A percentile compares a stretch with the other conserved stretches of the same genome.
These are phyloP conservation scores for Pholiota conissans DNA, from an alignment of 768 basidiomycete species.

Conservation along the genomic window DNA sequence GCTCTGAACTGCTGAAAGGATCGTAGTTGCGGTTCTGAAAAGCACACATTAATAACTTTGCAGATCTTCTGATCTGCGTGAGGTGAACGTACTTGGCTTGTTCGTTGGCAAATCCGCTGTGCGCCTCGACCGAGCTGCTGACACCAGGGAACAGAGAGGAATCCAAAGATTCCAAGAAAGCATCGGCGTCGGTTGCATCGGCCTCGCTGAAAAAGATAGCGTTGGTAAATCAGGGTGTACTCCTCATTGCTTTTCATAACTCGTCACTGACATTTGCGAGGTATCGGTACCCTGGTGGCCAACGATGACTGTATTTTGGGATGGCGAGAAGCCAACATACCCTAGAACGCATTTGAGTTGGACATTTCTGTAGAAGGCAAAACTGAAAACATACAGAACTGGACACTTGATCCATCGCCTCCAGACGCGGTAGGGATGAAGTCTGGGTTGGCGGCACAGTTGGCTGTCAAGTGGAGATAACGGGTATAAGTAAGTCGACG, in stretches of 20 bases:
- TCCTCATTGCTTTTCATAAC: too few species aligned
- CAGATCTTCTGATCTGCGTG: neutral
- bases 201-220: conserved; percentile 30
- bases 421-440: conserved; percentile 47
- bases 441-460: conserved; percentile 38
- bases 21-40: conserved; percentile 37
- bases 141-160: conserved; percentile 47
- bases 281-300: conserved; percentile 43
- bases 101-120: conserved; percentile 43
- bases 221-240: too few species aligned
- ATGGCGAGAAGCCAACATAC: conserved; percentile 35
- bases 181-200: conserved; percentile 36
- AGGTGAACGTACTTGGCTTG: conserved; percentile 35
- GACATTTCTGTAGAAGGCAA: neutral
- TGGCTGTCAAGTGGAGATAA: conserved; percentile 23
- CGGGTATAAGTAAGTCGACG: neutral
- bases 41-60: neutral
- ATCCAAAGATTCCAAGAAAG: conserved; percentile 31
- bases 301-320: conserved; percentile 38
- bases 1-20: conserved; percentile 40
- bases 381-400: conserved; percentile 33
- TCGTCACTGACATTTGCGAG: conserved; percentile 33
- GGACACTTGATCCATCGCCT: conserved; percentile 37
- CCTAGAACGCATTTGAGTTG: conserved; percentile 4
- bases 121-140: conserved; percentile 38